These are phyloP conservation scores for Rhododendron mucronatum DNA, from an alignment of 148 eudicot genomes.

Conservation along the genomic window DNA sequence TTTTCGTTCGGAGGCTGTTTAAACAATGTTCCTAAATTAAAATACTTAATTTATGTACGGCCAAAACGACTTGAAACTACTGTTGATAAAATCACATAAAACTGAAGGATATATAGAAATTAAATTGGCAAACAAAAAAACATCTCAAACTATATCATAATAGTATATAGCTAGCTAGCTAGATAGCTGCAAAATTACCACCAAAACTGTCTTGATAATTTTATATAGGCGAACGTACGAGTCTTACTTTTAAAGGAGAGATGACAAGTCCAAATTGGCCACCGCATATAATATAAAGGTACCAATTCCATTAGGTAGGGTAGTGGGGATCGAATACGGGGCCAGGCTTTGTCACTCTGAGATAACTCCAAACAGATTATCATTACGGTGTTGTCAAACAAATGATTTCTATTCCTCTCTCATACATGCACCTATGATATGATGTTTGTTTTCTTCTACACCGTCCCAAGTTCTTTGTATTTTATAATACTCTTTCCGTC, in stretches of 20 bases:
- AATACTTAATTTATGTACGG: neutral
- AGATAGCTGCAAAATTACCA: neutral
- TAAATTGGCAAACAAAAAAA: neutral
- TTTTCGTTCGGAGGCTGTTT: no score
- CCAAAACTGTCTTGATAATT: neutral
- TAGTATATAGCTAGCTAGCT: no score
- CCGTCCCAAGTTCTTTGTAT: neutral
- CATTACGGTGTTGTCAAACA: neutral
- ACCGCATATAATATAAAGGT: neutral
- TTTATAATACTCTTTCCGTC: no score
- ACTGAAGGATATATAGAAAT: neutral
- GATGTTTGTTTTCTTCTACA: neutral
- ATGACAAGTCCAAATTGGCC: neutral
- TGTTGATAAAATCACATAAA: neutral
- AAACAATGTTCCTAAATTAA: no score
- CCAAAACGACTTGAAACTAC: neutral
- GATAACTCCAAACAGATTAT: neutral
- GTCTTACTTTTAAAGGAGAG: neutral
- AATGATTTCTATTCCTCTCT: neutral
- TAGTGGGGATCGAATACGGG: neutral
- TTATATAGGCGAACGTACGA: neutral
- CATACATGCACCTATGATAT: neutral
- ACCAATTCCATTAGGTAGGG: neutral
- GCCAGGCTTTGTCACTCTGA: neutral
- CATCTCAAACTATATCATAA: neutral